Evolutionary conservation across 441 rosid species (phyloP).

Genomic region (Erodium chrysanthum): DNA sequence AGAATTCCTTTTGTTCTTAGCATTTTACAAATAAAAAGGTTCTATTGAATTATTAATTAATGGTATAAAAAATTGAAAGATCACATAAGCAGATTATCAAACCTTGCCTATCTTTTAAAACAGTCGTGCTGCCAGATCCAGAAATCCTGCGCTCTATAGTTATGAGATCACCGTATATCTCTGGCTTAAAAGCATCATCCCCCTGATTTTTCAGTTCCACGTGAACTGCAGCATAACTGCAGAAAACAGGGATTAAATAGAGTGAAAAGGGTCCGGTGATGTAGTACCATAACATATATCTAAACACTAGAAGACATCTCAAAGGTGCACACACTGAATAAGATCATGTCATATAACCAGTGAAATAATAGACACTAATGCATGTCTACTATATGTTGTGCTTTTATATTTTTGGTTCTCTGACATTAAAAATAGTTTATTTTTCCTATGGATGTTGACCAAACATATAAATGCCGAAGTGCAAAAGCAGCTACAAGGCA

Average conservation of each 20-base stretch:
- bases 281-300: neutral
- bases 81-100: neutral
- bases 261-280: neutral
- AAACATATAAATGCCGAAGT: neutral
- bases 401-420: neutral
- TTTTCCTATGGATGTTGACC: neutral
- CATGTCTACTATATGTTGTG: neutral
- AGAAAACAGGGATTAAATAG: slow-evolving; percentile 4
- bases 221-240: slow-evolving; percentile 56
- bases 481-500: neutral
- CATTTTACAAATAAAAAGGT: neutral
- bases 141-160: slow-evolving; percentile 63
- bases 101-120: slow-evolving; percentile 65
- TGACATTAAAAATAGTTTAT: too few relatives aligned
- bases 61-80: neutral
- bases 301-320: neutral
- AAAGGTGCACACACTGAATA: neutral
- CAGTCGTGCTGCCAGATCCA: slow-evolving; percentile 41
- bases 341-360: neutral
- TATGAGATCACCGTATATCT: slow-evolving; percentile 49
- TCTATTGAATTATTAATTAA: neutral
- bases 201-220: slow-evolving; percentile 64
- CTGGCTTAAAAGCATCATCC: slow-evolving; percentile 68
- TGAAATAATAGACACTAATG: neutral
- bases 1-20: neutral